These are phyloP conservation scores for Globisporangium cederbergense DNA, from an alignment of 352 stramenopile species.

Conservation along the genomic window DNA sequence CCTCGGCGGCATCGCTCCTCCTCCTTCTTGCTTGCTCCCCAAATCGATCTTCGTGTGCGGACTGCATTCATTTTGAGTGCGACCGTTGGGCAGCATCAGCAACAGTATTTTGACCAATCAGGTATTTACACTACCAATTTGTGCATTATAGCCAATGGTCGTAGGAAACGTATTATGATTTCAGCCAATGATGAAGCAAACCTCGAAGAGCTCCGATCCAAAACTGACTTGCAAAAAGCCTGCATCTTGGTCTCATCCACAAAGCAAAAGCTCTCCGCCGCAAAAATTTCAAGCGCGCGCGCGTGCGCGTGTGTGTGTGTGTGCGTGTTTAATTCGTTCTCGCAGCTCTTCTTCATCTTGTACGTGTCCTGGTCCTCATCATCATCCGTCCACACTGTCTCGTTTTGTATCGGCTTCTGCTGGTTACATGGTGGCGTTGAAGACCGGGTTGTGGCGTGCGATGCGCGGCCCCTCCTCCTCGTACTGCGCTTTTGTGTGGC, in stretches of 20 bases:
- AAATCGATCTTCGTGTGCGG: slow-evolving; percentile 7
- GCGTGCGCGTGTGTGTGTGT: too few relatives aligned
- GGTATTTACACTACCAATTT: background rate
- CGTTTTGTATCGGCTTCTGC: background rate
- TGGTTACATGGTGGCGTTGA: slow-evolving; percentile 90
- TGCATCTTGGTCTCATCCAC: slow-evolving; percentile 1
- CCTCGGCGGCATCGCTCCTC: background rate
- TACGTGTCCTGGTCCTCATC: background rate
- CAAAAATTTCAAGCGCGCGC: background rate
- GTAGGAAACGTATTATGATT: background rate
- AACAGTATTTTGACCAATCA: slow-evolving; percentile 4
- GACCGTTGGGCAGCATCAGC: background rate
- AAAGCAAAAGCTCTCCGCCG: background rate
- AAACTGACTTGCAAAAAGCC: background rate
- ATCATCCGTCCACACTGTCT: background rate
- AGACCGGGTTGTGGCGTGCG: slow-evolving; percentile 93
- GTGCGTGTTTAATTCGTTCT: slow-evolving; percentile 1
- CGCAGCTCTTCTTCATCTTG: background rate
- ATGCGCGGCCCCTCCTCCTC: slow-evolving; percentile 95
- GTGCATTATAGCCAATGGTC: background rate
- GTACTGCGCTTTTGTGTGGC: slow-evolving; percentile 96
- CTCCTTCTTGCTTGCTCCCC: background rate
- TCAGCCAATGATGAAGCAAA: background rate
- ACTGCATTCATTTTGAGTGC: slow-evolving; percentile 2
- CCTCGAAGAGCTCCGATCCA: background rate